These are phyloP conservation scores for Pulicaria dysenterica DNA, from an alignment of 129 eudicot species.

Conservation along the genomic window DNA sequence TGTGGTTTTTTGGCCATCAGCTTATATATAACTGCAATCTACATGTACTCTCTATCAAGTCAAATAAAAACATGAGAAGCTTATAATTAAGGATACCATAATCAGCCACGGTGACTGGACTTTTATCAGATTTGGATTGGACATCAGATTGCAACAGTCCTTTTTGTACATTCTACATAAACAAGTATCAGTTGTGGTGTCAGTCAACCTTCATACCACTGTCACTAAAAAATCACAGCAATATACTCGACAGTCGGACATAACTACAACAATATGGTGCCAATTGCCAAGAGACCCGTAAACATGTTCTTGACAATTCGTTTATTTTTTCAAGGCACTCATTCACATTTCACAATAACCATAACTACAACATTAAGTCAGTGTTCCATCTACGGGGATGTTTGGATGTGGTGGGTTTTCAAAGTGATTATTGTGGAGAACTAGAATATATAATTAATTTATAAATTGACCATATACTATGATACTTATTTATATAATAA, in stretches of 20 bases:
- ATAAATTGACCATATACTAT: too few species aligned
- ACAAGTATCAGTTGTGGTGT: slow-evolving; percentile 9
- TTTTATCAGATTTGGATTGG: slow-evolving; percentile 85
- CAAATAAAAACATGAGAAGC: not conserved
- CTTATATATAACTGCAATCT: too few species aligned
- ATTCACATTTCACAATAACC: not conserved
- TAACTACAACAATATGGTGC: too few species aligned
- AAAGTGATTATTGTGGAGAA: not conserved
- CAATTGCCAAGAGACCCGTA: not conserved
- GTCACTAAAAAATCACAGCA: too few species aligned
- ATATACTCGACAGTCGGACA: too few species aligned
- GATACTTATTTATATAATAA: not conserved
- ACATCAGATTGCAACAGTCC: slow-evolving; percentile 88
- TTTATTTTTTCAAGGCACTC: not conserved
- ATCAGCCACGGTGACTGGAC: slow-evolving; percentile 97
- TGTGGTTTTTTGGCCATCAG: too few species aligned
- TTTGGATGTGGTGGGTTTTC: not conserved
- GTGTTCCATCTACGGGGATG: not conserved
- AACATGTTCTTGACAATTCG: not conserved
- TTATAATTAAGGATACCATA: slow-evolving; percentile 53
- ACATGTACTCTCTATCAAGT: too few species aligned
- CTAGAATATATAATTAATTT: not conserved
- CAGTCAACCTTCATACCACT: too few species aligned
- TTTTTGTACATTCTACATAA: slow-evolving; percentile 86
- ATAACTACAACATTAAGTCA: not conserved